These are phyloP conservation scores for Corynascus novoguineensis DNA, from an alignment of 495 filamentous ascomycete species.

Conservation along the genomic window DNA sequence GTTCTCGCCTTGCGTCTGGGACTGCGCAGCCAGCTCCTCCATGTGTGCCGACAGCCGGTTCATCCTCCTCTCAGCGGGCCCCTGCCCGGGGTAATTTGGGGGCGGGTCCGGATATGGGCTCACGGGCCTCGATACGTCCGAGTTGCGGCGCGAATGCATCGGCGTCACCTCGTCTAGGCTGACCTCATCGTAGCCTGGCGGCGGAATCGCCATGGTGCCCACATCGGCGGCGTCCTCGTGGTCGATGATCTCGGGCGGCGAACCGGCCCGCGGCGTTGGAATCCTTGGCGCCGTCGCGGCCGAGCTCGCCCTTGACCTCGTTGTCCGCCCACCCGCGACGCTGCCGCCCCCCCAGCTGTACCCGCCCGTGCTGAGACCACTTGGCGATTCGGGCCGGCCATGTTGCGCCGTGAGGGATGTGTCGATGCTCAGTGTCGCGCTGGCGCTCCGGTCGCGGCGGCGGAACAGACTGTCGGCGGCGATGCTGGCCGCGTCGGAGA, in stretches of 20 bases:
- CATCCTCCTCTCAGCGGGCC: background rate
- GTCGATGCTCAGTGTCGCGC: constrained; percentile 44
- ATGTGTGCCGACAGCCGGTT: constrained; percentile 32
- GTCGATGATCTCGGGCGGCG: constrained; percentile 40
- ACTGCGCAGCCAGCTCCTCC: constrained; percentile 23
- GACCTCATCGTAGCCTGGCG: constrained; percentile 53
- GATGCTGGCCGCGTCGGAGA: constrained; percentile 65
- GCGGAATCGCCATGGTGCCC: constrained; percentile 45
- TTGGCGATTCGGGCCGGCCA: constrained; percentile 22
- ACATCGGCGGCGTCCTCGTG: constrained; percentile 43
- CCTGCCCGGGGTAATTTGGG: constrained; percentile 43
- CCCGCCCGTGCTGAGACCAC: constrained; percentile 15
- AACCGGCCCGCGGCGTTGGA: constrained; percentile 27
- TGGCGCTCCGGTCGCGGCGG: constrained; percentile 39
- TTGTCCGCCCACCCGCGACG: constrained; percentile 8
- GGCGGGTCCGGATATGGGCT: constrained; percentile 41
- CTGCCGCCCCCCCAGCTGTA: constrained; percentile 22
- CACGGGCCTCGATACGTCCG: constrained; percentile 22
- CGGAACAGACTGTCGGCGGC: constrained; percentile 34
- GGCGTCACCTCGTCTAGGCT: constrained; percentile 40
- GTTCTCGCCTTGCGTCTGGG: constrained; percentile 11
- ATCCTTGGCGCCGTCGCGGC: background rate
- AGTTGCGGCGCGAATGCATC: constrained; percentile 27
- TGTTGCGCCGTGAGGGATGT: constrained; percentile 21
- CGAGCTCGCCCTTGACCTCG: constrained; percentile 29